Percentiles rank a stretch among this genome's conserved stretches.
Conservation (phyloP, 371 early-diverging fungal genomes). For the Syncephalastrum contaminatum region DNA sequence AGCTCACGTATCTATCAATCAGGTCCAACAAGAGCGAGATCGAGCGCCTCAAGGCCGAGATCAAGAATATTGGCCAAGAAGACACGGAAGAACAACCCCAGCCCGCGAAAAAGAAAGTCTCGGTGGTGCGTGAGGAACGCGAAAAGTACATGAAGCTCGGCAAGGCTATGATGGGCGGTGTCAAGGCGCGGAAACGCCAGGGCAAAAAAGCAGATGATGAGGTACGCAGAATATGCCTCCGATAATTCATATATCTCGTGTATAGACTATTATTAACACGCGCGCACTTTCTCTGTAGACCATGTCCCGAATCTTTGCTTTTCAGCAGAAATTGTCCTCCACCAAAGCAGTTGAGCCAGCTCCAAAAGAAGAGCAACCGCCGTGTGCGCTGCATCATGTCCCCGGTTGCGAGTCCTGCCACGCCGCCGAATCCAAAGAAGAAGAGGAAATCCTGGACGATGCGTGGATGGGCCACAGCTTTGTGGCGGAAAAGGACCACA, state of each 20-base stretch:
- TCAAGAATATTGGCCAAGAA: slow-evolving; percentile 52
- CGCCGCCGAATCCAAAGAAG: slow-evolving; percentile 8
- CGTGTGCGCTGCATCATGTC: slow-evolving; percentile 63
- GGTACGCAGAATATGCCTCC: too few relatives aligned
- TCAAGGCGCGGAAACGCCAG: slow-evolving; percentile 27
- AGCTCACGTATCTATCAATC: not conserved
- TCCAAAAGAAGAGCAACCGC: slow-evolving; percentile 24
- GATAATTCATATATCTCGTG: too few relatives aligned
- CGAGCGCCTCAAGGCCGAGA: slow-evolving; percentile 56
- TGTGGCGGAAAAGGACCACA: slow-evolving; percentile 66
- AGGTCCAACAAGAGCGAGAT: slow-evolving; percentile 22
- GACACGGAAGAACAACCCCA: slow-evolving; percentile 18
- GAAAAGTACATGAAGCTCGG: slow-evolving; percentile 50
- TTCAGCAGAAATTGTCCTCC: slow-evolving; percentile 35
- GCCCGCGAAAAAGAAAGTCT: slow-evolving; percentile 39
- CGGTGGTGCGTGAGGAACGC: slow-evolving; percentile 53
- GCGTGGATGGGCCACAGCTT: slow-evolving; percentile 76
- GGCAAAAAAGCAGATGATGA: slow-evolving; percentile 33
- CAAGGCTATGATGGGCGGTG: slow-evolving; percentile 24
- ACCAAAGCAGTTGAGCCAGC: slow-evolving; percentile 11
- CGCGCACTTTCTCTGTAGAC: slow-evolving; percentile 15
- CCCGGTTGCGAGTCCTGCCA: slow-evolving; percentile 69
- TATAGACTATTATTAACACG: too few relatives aligned
- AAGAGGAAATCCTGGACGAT: slow-evolving; percentile 39
- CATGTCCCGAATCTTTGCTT: slow-evolving; percentile 45